Base-by-base conservation (phyloP, 169 alveolate species). In the Plasmodium reichenowi region DNA sequence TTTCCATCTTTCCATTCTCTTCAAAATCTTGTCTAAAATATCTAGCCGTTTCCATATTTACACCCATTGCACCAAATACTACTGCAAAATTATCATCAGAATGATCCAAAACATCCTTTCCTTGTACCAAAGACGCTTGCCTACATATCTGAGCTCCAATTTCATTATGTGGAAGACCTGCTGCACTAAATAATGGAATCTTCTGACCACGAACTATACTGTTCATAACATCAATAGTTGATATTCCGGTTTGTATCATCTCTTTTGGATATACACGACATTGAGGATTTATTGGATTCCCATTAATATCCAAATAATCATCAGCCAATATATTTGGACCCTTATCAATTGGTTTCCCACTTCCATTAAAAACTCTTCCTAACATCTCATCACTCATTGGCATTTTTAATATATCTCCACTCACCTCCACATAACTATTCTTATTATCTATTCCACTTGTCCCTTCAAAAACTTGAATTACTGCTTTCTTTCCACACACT, bases 21-120 rank as follows among this genome's bases (percentile, higher is more conserved):
- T 99, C 99, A 94, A 99, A 99, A 94, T 99, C 99, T 85, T 98
- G 98, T 88, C 99, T 95, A 97, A 99, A 98, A 97, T 98, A 99
- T 68, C 99, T 94, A 22, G 99, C 99, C 3, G 99, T 98, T 95
- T 98, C 99, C 99, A 98, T 97, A 96, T 98, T 99, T 48, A 98
- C 99, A 29, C 99, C 99, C 99, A 99, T 99, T 64, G 99, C 99
- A 8, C 99, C 99, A 95, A 99, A 98, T 7, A 99, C 99, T 24
- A 99, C 98, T 59, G 99, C 99, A 93, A 98, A 98, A 95, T 99
- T 99, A 88, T 99, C 99, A 63, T 98, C 98, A 64, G 99, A 97
- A 88, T 98, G 99, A 93, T 99, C 99, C 72, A 95, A 86, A 13
- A 97, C 99, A 90, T 98, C 99, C 95, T 99, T 99, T 8, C 99